Conservation (phyloP, 805 yeast species). For the Ogataea saltuana region DNA sequence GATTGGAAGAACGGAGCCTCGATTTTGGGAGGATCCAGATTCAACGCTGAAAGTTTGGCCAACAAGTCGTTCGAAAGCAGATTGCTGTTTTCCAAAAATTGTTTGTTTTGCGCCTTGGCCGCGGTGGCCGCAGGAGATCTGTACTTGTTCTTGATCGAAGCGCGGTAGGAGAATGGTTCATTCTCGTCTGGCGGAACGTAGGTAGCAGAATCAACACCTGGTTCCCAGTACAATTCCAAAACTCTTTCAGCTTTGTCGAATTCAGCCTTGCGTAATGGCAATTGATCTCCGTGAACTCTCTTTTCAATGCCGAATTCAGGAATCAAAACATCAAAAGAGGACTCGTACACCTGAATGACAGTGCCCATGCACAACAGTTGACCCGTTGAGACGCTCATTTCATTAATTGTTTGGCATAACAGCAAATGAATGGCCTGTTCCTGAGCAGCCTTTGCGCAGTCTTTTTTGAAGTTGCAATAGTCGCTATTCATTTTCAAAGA, state of each 20-base stretch:
- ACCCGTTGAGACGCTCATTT: slow-evolving; percentile 69
- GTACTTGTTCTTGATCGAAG: slow-evolving; percentile 75
- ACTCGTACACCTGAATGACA: slow-evolving; percentile 90
- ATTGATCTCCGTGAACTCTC: slow-evolving; percentile 95
- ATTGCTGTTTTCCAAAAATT: slow-evolving; percentile 33
- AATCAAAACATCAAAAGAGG: slow-evolving; percentile 88
- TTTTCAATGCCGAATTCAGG: slow-evolving; percentile 95
- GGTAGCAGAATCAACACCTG: slow-evolving; percentile 88
- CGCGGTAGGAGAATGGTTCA: slow-evolving; percentile 71
- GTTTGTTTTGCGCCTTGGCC: slow-evolving; percentile 55
- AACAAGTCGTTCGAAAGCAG: slow-evolving; percentile 44
- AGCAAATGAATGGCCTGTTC: slow-evolving; percentile 90
- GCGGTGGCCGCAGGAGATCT: slow-evolving; percentile 72
- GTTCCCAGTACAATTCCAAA: slow-evolving; percentile 89
- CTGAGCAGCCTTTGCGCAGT: slow-evolving; percentile 90
- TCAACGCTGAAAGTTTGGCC: slow-evolving; percentile 50
- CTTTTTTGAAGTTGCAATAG: slow-evolving; percentile 93
- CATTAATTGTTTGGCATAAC: slow-evolving; percentile 80
- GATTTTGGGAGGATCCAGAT: slow-evolving; percentile 49
- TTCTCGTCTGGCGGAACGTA: slow-evolving; percentile 89
- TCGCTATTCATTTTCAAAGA: slow-evolving; percentile 81
- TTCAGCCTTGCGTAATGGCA: slow-evolving; percentile 90
- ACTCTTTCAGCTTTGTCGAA: slow-evolving; percentile 68
- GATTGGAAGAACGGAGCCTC: slow-evolving; percentile 26
- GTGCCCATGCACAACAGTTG: slow-evolving; percentile 83